Evolutionary conservation across 2,329 filamentous ascomycete genomes (phyloP).

Genomic region (Dactylellina cionopaga): DNA sequence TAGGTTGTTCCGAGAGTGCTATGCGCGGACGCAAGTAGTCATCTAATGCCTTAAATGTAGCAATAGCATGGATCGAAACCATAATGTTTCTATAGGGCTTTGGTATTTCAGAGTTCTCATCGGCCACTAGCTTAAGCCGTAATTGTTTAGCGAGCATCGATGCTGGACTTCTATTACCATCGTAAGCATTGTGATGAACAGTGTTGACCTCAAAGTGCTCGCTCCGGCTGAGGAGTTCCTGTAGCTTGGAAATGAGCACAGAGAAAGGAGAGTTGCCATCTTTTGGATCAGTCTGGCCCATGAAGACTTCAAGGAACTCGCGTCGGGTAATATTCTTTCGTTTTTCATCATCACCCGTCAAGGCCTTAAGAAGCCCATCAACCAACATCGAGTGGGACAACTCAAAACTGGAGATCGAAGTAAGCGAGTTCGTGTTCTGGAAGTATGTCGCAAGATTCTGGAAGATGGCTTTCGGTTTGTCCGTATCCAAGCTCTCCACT

Average conservation of each 20-base stretch:
- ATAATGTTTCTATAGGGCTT: slow-evolving; percentile 90
- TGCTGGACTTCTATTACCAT: slow-evolving; percentile 86
- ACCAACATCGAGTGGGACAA: slow-evolving; percentile 91
- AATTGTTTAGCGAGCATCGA: slow-evolving; percentile 98
- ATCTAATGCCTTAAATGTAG: slow-evolving; percentile 94
- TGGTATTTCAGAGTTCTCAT: slow-evolving; percentile 90
- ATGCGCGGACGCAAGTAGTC: slow-evolving; percentile 95
- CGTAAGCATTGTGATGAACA: slow-evolving; percentile 89
- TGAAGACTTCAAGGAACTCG: slow-evolving; percentile 90
- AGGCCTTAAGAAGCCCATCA: slow-evolving; percentile 80
- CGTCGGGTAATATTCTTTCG: slow-evolving; percentile 71
- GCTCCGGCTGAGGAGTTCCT: slow-evolving; percentile 93
- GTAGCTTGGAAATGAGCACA: slow-evolving; percentile 89
- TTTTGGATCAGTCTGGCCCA: slow-evolving; percentile 69
- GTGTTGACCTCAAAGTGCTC: slow-evolving; percentile 98
- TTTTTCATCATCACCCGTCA: slow-evolving; percentile 73
- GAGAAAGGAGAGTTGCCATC: slow-evolving; percentile 79
- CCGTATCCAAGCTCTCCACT: slow-evolving; percentile 66
- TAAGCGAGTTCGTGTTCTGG: slow-evolving; percentile 70
- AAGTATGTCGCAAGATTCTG: slow-evolving; percentile 82
- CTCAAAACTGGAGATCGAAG: slow-evolving; percentile 83
- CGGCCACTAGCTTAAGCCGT: slow-evolving; percentile 84
- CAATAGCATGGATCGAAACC: slow-evolving; percentile 98
- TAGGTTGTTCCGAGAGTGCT: slow-evolving; percentile 67
- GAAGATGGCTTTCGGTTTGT: slow-evolving; percentile 75